Percentiles rank a stretch among this genome's conserved stretches.
Conservation (phyloP, 257 asterid species). For the Fraxinus excelsior region DNA sequence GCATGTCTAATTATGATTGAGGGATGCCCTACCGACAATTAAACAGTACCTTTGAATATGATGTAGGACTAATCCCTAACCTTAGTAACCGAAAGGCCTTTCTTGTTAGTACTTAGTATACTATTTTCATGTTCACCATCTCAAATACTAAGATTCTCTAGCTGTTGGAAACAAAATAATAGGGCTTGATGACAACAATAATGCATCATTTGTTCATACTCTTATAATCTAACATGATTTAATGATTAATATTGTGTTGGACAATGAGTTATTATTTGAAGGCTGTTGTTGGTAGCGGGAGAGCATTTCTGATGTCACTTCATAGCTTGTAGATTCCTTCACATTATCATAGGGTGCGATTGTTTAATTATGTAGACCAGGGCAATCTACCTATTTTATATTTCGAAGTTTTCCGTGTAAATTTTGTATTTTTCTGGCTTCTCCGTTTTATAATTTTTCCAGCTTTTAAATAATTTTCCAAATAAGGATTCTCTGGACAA, state of each 20-base stretch:
- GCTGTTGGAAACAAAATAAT: neutral
- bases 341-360: neutral
- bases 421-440: no score
- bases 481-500: no score
- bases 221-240: no score
- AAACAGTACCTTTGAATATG: neutral
- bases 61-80: conserved; percentile 10
- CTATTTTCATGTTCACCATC: neutral
- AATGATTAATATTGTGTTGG: neutral
- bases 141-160: neutral
- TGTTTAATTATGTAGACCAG: neutral
- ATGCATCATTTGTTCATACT: neutral
- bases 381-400: neutral
- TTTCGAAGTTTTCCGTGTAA: no score
- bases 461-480: no score
- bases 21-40: conserved; percentile 31
- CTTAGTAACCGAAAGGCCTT: neutral
- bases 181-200: neutral
- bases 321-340: no score
- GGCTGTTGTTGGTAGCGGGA: neutral
- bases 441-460: no score
- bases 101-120: no score
- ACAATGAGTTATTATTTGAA: neutral
- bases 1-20: no score
- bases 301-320: no score